Conservation (phyloP, 768 basidiomycete genomes). For the Leccinum variicolor region DNA sequence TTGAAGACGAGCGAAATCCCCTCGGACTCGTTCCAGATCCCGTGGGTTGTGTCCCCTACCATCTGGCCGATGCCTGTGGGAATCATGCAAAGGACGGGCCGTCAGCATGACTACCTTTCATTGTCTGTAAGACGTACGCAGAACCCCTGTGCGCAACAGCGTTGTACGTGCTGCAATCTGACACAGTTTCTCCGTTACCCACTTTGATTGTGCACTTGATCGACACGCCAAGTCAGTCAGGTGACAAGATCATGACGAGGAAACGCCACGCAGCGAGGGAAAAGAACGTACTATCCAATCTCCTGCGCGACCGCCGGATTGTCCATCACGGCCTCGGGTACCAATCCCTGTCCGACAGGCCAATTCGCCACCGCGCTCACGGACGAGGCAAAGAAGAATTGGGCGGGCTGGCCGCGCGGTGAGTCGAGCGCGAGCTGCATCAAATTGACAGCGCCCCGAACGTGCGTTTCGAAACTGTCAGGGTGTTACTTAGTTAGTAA, state of each 20-base stretch:
- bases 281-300: constrained; percentile 29
- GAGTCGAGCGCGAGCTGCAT: constrained; percentile 46
- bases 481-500: background rate
- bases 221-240: background rate
- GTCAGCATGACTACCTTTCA: background rate
- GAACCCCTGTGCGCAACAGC: constrained; percentile 16
- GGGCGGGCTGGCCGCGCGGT: constrained; percentile 28
- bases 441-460: constrained; percentile 48
- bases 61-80: constrained; percentile 51
- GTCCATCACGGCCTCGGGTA: constrained; percentile 24
- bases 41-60: constrained; percentile 47
- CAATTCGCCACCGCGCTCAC: constrained; percentile 33
- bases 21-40: constrained; percentile 55
- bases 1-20: constrained; percentile 29
- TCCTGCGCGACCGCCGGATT: constrained; percentile 29
- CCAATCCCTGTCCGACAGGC: constrained; percentile 5
- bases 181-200: constrained; percentile 52
- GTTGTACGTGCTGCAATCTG: constrained; percentile 37
- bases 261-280: background rate
- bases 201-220: constrained; percentile 39
- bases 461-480: constrained; percentile 40
- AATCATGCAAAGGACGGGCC: background rate
- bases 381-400: constrained; percentile 53
- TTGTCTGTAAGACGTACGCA: constrained; percentile 14
- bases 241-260: background rate